These are phyloP conservation scores for Jaenimonas drosophilae DNA, from an alignment of 208 protist genomes.

Conservation along the genomic window DNA sequence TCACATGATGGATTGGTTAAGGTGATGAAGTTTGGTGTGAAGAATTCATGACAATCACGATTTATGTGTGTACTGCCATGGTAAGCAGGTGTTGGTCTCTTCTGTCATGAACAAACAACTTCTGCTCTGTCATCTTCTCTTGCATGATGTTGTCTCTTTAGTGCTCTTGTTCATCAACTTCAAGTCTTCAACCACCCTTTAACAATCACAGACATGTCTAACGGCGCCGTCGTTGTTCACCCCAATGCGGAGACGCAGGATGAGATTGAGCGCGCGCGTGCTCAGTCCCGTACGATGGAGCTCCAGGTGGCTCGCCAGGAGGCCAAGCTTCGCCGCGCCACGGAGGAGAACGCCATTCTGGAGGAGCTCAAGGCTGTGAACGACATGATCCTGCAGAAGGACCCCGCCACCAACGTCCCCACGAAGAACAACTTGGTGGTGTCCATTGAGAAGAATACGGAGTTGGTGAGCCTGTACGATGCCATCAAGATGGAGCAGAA, in stretches of 20 bases:
- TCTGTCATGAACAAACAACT: too few relatives aligned
- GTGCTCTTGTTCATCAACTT: conserved; percentile 4
- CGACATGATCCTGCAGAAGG: conserved; percentile 67
- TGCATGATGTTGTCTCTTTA: not conserved
- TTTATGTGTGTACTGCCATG: too few relatives aligned
- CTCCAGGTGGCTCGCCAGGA: conserved; percentile 55
- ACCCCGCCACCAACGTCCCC: conserved; percentile 6
- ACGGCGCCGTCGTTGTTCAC: conserved; percentile 1
- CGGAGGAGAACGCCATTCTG: conserved; percentile 68
- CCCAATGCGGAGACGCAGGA: conserved; percentile 3
- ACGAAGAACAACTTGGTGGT: conserved; percentile 31
- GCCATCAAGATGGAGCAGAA: conserved; percentile 58
- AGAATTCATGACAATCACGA: too few relatives aligned
- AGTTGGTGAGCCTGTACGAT: conserved; percentile 55
- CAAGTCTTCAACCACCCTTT: not conserved
- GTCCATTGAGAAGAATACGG: conserved; percentile 36
- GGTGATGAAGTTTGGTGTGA: too few relatives aligned
- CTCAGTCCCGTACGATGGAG: conserved; percentile 50
- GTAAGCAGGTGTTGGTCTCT: too few relatives aligned
- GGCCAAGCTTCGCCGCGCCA: conserved; percentile 61
- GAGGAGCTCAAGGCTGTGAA: conserved; percentile 70
- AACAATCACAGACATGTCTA: conserved; percentile 28
- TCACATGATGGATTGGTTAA: too few relatives aligned
- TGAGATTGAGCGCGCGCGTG: conserved; percentile 39
- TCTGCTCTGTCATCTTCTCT: conserved; percentile 1